Evolutionary conservation across 176 grass and related monocot genomes (phyloP).

Genomic region (Echinochloa phyllopogon): DNA sequence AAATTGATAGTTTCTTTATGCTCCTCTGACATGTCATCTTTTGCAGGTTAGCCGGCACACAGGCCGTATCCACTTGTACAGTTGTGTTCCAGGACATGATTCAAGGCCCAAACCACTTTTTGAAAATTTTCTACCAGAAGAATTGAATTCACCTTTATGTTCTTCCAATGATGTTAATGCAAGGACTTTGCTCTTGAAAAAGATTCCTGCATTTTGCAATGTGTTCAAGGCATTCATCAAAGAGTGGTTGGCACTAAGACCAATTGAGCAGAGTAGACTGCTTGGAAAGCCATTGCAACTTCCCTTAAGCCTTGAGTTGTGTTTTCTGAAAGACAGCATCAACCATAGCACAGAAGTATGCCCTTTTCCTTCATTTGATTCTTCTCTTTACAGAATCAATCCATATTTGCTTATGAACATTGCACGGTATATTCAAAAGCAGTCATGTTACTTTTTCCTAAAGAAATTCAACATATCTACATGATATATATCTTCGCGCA

Average conservation of each 20-base stretch:
- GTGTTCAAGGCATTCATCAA: conserved; percentile 72
- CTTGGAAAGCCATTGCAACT: conserved; percentile 90
- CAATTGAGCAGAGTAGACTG: conserved; percentile 79
- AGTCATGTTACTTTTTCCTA: conserved; percentile 1
- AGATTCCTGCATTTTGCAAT: conserved; percentile 71
- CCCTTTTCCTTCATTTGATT: conserved; percentile 34
- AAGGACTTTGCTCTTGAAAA: conserved; percentile 57
- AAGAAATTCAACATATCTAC: conserved; percentile 29
- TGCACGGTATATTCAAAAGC: background rate
- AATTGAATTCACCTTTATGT: conserved; percentile 64
- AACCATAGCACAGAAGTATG: conserved; percentile 65
- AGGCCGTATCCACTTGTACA: conserved; percentile 87
- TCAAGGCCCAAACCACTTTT: conserved; percentile 79
- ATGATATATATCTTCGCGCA: background rate
- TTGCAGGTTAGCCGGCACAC: conserved; percentile 91
- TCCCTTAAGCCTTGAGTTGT: conserved; percentile 84
- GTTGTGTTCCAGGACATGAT: conserved; percentile 82
- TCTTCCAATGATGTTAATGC: conserved; percentile 51
- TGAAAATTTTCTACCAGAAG: conserved; percentile 94
- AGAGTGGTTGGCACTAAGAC: conserved; percentile 84
- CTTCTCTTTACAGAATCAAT: conserved; percentile 12
- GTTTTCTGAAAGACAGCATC: conserved; percentile 75
- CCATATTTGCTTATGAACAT: background rate
- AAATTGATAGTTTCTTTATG: background rate
- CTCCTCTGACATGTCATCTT: conserved; percentile 20